Percentiles rank a stretch among this genome's conserved stretches.
Evolutionary conservation across 352 stramenopile species (phyloP).

Genomic region (Phytophthora citricola): DNA sequence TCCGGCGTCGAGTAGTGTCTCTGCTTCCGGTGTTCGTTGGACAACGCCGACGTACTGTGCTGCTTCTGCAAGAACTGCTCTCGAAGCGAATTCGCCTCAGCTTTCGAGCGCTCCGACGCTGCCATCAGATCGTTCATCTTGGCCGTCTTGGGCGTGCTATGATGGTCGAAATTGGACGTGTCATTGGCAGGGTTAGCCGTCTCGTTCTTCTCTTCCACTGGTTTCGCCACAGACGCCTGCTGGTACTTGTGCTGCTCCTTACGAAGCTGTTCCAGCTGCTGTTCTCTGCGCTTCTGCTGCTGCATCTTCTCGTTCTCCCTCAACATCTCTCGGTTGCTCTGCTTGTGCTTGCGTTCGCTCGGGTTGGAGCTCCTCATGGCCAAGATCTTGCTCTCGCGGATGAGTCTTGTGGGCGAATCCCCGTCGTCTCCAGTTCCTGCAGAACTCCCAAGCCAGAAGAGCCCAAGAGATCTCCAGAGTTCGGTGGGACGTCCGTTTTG

Average conservation of each 20-base stretch:
- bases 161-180: background rate
- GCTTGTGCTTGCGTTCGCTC: slow-evolving; percentile 18
- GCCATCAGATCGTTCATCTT: slow-evolving; percentile 36
- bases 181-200: slow-evolving; percentile 10
- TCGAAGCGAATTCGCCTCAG: slow-evolving; percentile 30
- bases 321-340: slow-evolving; percentile 1
- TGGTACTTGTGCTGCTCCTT: slow-evolving; percentile 26
- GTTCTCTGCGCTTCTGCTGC: slow-evolving; percentile 24
- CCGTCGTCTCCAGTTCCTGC: slow-evolving; percentile 25
- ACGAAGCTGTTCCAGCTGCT: slow-evolving; percentile 15
- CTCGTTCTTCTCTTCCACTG: slow-evolving; percentile 11
- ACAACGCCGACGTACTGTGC: slow-evolving; percentile 19
- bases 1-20: slow-evolving; percentile 32
- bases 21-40: slow-evolving; percentile 18
- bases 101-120: slow-evolving; percentile 21
- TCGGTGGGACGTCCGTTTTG: slow-evolving; percentile 26
- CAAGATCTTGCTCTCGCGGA: slow-evolving; percentile 81
- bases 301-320: slow-evolving; percentile 24
- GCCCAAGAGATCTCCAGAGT: slow-evolving; percentile 30
- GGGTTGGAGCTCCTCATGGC: slow-evolving; percentile 50
- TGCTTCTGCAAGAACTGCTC: slow-evolving; percentile 36
- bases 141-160: slow-evolving; percentile 29
- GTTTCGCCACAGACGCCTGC: slow-evolving; percentile 1
- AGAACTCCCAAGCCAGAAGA: background rate
- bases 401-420: slow-evolving; percentile 44